These are phyloP conservation scores for Colletotrichum navitas DNA, from an alignment of 2,329 filamentous ascomycete species.

Conservation along the genomic window DNA sequence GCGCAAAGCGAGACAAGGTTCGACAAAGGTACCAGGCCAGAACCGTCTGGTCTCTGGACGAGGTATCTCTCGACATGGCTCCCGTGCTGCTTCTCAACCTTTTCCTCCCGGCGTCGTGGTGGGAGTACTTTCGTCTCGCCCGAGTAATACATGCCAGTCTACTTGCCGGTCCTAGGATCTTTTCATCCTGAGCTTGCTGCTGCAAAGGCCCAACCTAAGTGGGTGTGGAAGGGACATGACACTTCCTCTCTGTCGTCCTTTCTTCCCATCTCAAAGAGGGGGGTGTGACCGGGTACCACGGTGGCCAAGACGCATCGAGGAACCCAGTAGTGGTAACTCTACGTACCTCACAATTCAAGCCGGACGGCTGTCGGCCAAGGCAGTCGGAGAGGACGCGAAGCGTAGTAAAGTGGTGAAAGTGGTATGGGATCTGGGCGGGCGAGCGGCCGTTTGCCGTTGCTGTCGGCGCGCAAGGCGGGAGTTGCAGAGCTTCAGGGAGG, in stretches of 20 bases:
- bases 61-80: slow-evolving; percentile 31
- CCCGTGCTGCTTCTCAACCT: not conserved
- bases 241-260: slow-evolving; percentile 7
- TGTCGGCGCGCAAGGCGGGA: slow-evolving; percentile 16
- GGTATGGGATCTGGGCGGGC: slow-evolving; percentile 4
- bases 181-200: slow-evolving; percentile 16
- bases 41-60: slow-evolving; percentile 30
- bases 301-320: slow-evolving; percentile 25
- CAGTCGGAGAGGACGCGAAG: slow-evolving; percentile 32
- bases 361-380: slow-evolving; percentile 40
- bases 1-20: slow-evolving; percentile 37
- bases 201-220: slow-evolving; percentile 24
- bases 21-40: slow-evolving; percentile 19
- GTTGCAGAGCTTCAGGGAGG: slow-evolving; percentile 42
- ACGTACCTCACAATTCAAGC: slow-evolving; percentile 34
- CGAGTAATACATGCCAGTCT: slow-evolving; percentile 23
- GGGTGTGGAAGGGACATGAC: slow-evolving; percentile 27
- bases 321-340: slow-evolving; percentile 28
- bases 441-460: slow-evolving; percentile 26
- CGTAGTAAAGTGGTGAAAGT: slow-evolving; percentile 12
- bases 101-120: not conserved
- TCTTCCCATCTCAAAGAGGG: slow-evolving; percentile 35
- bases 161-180: slow-evolving; percentile 16
- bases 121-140: slow-evolving; percentile 33
- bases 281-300: slow-evolving; percentile 17